Conservation (phyloP, 1,284 basidiomycete species). For the Mycena sp. region DNA sequence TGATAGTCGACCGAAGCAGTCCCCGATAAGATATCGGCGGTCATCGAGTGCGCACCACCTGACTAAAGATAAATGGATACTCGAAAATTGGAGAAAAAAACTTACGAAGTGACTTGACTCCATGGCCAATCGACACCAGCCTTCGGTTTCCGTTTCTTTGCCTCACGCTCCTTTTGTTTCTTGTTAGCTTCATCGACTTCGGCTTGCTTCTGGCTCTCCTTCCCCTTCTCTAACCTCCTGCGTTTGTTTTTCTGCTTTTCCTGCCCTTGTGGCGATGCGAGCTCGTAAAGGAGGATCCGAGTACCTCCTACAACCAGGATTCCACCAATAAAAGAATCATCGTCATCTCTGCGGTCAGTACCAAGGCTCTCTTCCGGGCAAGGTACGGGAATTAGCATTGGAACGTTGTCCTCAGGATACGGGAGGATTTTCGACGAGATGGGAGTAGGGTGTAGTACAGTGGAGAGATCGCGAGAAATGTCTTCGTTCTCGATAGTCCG, state of each 20-base stretch:
- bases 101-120: constrained; percentile 69
- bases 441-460: constrained; percentile 54
- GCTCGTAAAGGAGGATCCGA: constrained; percentile 67
- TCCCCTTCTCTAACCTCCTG: constrained; percentile 58
- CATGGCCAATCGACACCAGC: constrained; percentile 76
- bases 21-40: constrained; percentile 74
- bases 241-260: constrained; percentile 63
- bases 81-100: neutral
- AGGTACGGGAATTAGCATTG: constrained; percentile 59
- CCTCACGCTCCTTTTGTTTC: constrained; percentile 66
- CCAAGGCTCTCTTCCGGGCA: constrained; percentile 36
- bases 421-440: constrained; percentile 51
- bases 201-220: constrained; percentile 52
- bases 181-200: constrained; percentile 55
- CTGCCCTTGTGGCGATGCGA: constrained; percentile 55
- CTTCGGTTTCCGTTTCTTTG: constrained; percentile 60
- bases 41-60: constrained; percentile 62
- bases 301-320: constrained; percentile 75
- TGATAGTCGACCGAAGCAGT: constrained; percentile 79
- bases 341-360: constrained; percentile 41
- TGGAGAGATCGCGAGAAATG: constrained; percentile 61
- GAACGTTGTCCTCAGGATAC: constrained; percentile 50
- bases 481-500: constrained; percentile 65
- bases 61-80: constrained; percentile 5
- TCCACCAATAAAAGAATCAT: constrained; percentile 59